Evolutionary conservation across 2,329 filamentous ascomycete species (phyloP), one percentile per base, ranked within the genome.

Genomic region (Alternaria arbusti): DNA sequence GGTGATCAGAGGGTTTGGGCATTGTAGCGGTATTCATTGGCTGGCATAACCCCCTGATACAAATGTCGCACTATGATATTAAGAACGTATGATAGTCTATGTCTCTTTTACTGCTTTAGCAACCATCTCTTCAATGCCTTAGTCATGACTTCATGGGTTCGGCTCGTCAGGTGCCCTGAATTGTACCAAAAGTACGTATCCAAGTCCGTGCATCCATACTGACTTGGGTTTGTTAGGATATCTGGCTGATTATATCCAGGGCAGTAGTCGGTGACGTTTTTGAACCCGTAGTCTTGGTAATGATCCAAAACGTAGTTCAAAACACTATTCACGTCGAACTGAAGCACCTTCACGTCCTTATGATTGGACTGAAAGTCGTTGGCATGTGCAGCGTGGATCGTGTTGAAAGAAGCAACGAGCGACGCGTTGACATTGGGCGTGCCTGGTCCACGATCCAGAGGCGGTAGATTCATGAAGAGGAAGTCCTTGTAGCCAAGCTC

Each of bases 401-500:
- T 55, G 65, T 85, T 84, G 73, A 83, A 87, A 71, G 78, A 79
- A 0, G 67, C 70, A 2, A 87, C 76, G 77, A 85, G 82, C 0
- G 80, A 83, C 8, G 75, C 78, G 65, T 84, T 87, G 6, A 84
- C 84, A 4, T 74, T 74, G 1, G 82, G 81, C 3, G 72, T 74
- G 17, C 59, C 59, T 10, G 70, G 78, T 6, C 80, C 83, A 11
- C 83, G 80, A 65, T 87, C 82, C 2, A 86, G 71, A 0, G 85
- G 85, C 1, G 85, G 85, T 2, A 87, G 75, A 46, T 86, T 85
- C 73, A 87, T 74, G 65, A 87, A 83, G 7, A 87, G 72, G 61
- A 82, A 85, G 23, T 82, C 78, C 4, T 73, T 70, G 66, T 84
- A 86, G 0, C 84, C 84, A 0, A 82, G 75, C 1, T 71, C 54